Evolutionary conservation across 768 basidiomycete genomes (phyloP).

Genomic region (Imleria badia): DNA sequence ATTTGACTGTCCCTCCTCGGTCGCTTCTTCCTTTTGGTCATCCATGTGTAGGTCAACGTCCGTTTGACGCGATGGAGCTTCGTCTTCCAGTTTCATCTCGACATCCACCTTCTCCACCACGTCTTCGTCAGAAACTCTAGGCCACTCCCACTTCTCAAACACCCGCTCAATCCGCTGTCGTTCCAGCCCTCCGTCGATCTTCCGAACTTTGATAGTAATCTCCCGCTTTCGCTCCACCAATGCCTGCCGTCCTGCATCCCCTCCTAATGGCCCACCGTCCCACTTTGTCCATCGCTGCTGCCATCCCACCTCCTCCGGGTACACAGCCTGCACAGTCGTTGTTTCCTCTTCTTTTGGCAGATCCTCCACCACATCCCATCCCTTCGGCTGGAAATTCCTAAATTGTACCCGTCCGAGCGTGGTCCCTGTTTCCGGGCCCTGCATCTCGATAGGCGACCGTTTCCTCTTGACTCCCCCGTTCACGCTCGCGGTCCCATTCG

Average conservation of each 20-base stretch:
- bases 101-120: slow-evolving; percentile 18
- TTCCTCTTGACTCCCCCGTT: slow-evolving; percentile 40
- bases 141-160: slow-evolving; percentile 70
- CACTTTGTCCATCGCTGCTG: slow-evolving; percentile 44
- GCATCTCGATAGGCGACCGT: slow-evolving; percentile 30
- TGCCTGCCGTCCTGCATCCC: slow-evolving; percentile 32
- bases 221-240: slow-evolving; percentile 46
- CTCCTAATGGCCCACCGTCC: slow-evolving; percentile 27
- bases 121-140: slow-evolving; percentile 6
- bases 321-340: slow-evolving; percentile 37
- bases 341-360: slow-evolving; percentile 43
- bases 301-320: slow-evolving; percentile 45
- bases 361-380: slow-evolving; percentile 58
- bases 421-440: slow-evolving; percentile 3
- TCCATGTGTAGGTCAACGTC: slow-evolving; percentile 5
- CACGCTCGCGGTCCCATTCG: slow-evolving; percentile 24
- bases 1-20: slow-evolving; percentile 1
- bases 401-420: slow-evolving; percentile 39
- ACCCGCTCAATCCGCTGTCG: slow-evolving; percentile 69
- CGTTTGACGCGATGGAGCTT: slow-evolving; percentile 1
- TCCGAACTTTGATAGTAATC: slow-evolving; percentile 57
- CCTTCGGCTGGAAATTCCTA: slow-evolving; percentile 65
- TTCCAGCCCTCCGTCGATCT: slow-evolving; percentile 56
- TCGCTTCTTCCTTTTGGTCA: slow-evolving; percentile 1
- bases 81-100: slow-evolving; percentile 32